Evolutionary conservation across 1,139 yeast genomes (phyloP), one percentile per base, ranked within the genome.

Genomic region (Pneumocystis jirovecii): DNA sequence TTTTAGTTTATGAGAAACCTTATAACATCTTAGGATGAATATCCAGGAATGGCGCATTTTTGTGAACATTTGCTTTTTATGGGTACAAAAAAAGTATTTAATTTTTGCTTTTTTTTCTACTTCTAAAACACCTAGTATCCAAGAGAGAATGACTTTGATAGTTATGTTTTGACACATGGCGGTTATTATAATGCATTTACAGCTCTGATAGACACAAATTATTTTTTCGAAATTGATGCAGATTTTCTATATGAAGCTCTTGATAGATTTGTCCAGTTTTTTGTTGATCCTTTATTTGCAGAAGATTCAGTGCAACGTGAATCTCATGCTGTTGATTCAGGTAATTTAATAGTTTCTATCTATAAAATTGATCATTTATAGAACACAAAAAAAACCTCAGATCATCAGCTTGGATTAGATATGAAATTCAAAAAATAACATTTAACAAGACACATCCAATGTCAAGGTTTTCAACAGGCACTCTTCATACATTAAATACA

Each of bases 11-110:
- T 21, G 19, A 21, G 19, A 5, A 8, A 3, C 5, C 29, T 19
- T 44, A 44, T 44, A 44, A 7, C 19, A 1, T 10, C 7, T 44
- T 44, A 44, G 25, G 79, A 81, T 64, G 78, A 80, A 37, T 75
- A 89, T 40, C 86, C 91, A 1, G 98, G 98, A 0, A 78, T 93
- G 68, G 98, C 98, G 1, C 98, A 93, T 76, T 93, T 93, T 75
- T 89, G 97, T 76, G 98, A 93, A 77, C 98, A 93, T 76, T 79
- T 93, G 70, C 79, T 93, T 68, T 93, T 93, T 74, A 89, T 93
- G 96, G 98, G 98, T n/a, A 91, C 97, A 3, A 80, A 83, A 70
- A 91, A 44, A 19, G 56, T 44, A 44, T 44, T 19, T 44, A 8
- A 44, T 44, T n/a, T 44, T 44, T 19, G 7, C 19, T 17, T 44